phyloP scores from a whole-genome alignment of 2,329 filamentous ascomycete species.

The Lithohypha guttulata region DNA sequence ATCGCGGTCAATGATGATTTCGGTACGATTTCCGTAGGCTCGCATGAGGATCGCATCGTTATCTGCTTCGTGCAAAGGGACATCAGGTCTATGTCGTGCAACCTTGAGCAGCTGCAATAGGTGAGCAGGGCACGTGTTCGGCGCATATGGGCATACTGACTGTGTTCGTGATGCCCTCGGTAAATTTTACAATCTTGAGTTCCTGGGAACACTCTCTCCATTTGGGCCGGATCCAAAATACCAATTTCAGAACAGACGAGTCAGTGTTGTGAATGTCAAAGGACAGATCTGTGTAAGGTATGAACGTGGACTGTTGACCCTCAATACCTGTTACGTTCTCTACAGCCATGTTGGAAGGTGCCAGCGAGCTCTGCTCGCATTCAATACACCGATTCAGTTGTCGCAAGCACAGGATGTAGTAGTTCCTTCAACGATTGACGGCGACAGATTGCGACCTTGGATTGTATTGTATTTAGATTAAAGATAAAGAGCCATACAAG shows the following conservation, averaged over 20 bases:
- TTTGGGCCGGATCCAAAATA: slow-evolving; percentile 68
- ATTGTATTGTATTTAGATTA: no score
- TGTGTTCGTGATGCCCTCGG: slow-evolving; percentile 96
- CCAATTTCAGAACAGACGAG: slow-evolving; percentile 65
- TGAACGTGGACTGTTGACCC: slow-evolving; percentile 8
- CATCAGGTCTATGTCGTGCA: slow-evolving; percentile 45
- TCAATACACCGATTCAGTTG: no score
- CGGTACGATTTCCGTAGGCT: slow-evolving; percentile 89
- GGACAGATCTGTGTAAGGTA: slow-evolving; percentile 53
- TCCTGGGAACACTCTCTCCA: slow-evolving; percentile 66
- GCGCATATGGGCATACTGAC: slow-evolving; percentile 31
- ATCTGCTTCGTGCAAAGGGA: slow-evolving; percentile 68
- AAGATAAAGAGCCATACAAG: no score
- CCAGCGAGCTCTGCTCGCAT: no score
- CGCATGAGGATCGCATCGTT: slow-evolving; percentile 76
- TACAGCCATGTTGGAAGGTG: slow-evolving; percentile 2
- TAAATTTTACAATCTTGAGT: slow-evolving; percentile 82
- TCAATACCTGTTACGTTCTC: background rate
- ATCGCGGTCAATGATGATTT: slow-evolving; percentile 90
- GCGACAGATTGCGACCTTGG: no score
- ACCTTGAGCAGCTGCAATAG: slow-evolving; percentile 40
- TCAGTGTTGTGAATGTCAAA: slow-evolving; percentile 72
- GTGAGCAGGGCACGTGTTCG: slow-evolving; percentile 22
- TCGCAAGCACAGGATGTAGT: no score
- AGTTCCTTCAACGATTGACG: no score